These are phyloP conservation scores for Lippia alba DNA, from an alignment of 305 asterid genomes.

Conservation along the genomic window DNA sequence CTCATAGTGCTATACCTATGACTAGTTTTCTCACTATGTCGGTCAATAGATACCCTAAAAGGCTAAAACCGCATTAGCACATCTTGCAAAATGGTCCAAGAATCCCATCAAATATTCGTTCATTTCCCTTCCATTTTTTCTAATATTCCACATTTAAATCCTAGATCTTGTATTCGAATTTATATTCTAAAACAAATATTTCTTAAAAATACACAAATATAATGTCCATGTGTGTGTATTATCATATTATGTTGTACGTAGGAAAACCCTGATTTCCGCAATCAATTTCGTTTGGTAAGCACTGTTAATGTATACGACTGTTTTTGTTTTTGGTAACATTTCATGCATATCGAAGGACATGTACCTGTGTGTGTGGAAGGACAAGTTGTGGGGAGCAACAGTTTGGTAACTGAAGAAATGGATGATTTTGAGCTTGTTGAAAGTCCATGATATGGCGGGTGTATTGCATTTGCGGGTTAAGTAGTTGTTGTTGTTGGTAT, in stretches of 20 bases:
- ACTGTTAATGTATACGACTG: too few relatives aligned
- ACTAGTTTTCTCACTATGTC: neutral
- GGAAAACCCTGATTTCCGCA: conserved; percentile 5
- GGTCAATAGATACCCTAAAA: conserved; percentile 6
- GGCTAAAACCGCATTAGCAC: neutral
- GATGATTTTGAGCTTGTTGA: neutral
- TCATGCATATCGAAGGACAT: too few relatives aligned
- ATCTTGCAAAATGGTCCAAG: neutral
- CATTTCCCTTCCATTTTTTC: too few relatives aligned
- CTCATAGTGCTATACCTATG: neutral
- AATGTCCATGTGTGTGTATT: neutral
- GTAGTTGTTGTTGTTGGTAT: conserved; percentile 28
- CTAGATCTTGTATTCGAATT: too few relatives aligned
- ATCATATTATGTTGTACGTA: neutral
- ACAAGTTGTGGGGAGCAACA: conserved; percentile 16
- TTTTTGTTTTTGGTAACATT: too few relatives aligned
- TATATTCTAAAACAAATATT: too few relatives aligned
- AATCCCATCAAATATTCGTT: neutral
- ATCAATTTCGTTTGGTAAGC: conserved; percentile 10
- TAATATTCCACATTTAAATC: too few relatives aligned
- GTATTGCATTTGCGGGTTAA: neutral
- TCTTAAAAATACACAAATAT: too few relatives aligned
- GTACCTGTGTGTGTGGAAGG: conserved; percentile 31
- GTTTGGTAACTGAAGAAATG: neutral
- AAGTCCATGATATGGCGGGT: too few relatives aligned